Percentiles rank a stretch among this genome's conserved stretches.
Evolutionary conservation across 78 protist species (phyloP).

Genomic region (Capsaspora owczarzaki): DNA sequence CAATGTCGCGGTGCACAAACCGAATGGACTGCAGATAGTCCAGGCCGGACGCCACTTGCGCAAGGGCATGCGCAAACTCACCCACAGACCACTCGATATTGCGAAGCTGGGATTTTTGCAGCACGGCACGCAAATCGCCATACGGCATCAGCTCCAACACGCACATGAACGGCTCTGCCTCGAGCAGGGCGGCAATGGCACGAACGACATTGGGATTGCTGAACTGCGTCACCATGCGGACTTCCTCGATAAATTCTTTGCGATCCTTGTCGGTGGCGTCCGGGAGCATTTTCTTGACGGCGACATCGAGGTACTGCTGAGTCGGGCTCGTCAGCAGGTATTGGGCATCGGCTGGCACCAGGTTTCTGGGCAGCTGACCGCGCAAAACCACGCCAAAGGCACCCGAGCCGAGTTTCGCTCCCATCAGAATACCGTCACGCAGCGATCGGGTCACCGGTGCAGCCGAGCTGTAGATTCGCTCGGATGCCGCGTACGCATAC

Average conservation of each 20-base stretch:
- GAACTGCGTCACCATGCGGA: neutral
- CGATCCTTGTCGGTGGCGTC: neutral
- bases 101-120: no score
- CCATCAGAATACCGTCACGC: no score
- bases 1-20: conserved; percentile 6
- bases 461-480: no score
- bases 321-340: no score
- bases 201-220: neutral
- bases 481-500: no score
- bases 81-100: neutral
- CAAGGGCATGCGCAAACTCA: neutral
- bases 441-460: no score
- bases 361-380: no score
- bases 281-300: neutral
- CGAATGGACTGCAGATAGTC: neutral
- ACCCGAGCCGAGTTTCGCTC: no score
- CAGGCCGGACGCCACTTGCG: neutral
- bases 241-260: neutral
- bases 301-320: no score
- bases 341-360: no score
- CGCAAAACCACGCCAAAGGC: no score
- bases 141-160: neutral
- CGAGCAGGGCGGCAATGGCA: neutral
- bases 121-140: neutral
- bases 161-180: neutral